phyloP scores from a whole-genome alignment of 495 filamentous ascomycete genomes.

The Daldinia childiae region DNA sequence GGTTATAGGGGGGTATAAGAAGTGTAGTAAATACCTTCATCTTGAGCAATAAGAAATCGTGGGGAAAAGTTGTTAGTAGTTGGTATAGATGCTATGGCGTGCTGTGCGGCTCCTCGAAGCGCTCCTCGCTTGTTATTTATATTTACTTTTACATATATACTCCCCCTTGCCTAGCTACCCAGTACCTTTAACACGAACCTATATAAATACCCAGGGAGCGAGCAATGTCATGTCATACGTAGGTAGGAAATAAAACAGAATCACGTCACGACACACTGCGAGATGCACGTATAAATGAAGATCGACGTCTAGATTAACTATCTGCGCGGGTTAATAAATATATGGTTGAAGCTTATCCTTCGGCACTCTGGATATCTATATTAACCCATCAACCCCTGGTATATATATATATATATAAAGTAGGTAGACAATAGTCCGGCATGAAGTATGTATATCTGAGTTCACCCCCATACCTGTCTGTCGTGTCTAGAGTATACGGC shows the following conservation, averaged over 20 bases:
- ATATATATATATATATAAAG: not conserved
- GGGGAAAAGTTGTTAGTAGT: not conserved
- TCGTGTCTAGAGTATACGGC: no score
- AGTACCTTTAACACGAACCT: not conserved
- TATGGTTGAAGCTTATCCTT: not conserved
- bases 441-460: not conserved
- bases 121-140: not conserved
- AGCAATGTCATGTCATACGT: not conserved
- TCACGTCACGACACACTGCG: not conserved
- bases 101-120: not conserved
- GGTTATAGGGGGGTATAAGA: no score
- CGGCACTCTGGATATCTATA: not conserved
- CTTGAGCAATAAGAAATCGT: not conserved
- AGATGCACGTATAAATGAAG: conserved; percentile 4
- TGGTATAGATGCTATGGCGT: not conserved
- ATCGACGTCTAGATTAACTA: conserved; percentile 3
- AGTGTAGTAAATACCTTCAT: not conserved
- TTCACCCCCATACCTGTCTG: not conserved
- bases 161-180: not conserved
- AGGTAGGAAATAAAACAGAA: not conserved
- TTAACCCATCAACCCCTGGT: not conserved
- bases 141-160: not conserved
- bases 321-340: not conserved
- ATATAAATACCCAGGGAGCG: no score
- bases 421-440: not conserved